Evolutionary conservation across 768 basidiomycete species (phyloP).

Genomic region (Ramaria sp.): DNA sequence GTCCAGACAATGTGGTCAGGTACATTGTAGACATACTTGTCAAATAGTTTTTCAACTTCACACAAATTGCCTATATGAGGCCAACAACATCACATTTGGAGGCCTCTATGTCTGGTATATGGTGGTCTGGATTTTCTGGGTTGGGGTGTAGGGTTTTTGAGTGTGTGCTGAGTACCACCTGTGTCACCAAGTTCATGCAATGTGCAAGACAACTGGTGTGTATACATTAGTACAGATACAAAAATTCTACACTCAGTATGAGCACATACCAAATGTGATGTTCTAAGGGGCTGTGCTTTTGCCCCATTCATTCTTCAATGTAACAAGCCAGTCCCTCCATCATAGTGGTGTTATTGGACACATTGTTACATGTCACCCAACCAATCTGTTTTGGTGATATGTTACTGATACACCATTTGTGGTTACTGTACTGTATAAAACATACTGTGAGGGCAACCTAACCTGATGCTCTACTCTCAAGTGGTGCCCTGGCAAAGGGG

Average conservation of each 20-base stretch:
- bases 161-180: conserved; percentile 19
- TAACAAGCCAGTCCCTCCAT: conserved; percentile 16
- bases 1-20: too few species aligned
- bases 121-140: conserved; percentile 13
- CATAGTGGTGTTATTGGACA: conserved; percentile 28
- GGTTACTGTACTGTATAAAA: too few species aligned
- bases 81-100: conserved; percentile 16
- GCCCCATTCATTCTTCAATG: conserved; percentile 4
- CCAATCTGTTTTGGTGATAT: conserved; percentile 20
- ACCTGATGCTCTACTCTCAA: too few species aligned
- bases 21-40: too few species aligned
- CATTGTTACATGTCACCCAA: conserved; percentile 29
- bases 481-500: too few species aligned
- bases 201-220: conserved; percentile 21
- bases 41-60: too few species aligned
- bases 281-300: conserved; percentile 5
- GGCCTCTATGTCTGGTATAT: background rate
- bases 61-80: conserved; percentile 6
- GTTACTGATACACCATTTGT: too few species aligned
- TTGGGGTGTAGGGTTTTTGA: conserved; percentile 19
- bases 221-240: too few species aligned
- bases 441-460: too few species aligned
- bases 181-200: conserved; percentile 25
- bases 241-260: too few species aligned
- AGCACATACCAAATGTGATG: conserved; percentile 12